A percentile compares a stretch with the other conserved stretches of the same genome.
phyloP scores from a whole-genome alignment of 176 grass and related monocot species.

The Canna indica region DNA sequence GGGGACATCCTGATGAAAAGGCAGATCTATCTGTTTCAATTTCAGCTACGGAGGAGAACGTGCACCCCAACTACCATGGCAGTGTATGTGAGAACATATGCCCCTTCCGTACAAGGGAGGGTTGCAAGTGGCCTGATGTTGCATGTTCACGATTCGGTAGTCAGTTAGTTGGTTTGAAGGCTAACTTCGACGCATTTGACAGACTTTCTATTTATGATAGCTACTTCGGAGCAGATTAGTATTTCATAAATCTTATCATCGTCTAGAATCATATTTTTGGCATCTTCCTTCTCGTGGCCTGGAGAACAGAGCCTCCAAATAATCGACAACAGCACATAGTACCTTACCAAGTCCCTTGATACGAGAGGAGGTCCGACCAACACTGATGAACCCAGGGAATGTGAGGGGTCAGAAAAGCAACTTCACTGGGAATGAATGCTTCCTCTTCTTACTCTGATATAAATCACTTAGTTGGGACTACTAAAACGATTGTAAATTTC shows the following conservation, averaged over 20 bases:
- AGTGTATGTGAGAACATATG: conserved; percentile 63
- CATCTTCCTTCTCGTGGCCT: neutral
- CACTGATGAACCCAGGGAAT: neutral
- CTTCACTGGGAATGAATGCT: neutral
- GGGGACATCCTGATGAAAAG: conserved; percentile 34
- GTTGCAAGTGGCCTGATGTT: conserved; percentile 83
- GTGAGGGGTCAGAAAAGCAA: neutral
- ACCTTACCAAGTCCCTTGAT: neutral
- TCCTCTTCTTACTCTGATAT: neutral
- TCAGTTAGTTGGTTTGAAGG: conserved; percentile 88
- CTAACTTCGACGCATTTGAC: conserved; percentile 94
- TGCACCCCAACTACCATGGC: conserved; percentile 35
- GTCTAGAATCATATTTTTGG: neutral
- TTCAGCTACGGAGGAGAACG: conserved; percentile 61
- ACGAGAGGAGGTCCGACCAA: neutral
- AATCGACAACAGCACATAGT: neutral
- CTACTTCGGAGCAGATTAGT: conserved; percentile 74
- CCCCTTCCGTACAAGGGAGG: conserved; percentile 64
- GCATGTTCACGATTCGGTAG: conserved; percentile 75
- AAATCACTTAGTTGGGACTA: neutral
- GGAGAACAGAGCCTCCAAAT: neutral
- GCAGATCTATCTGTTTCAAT: conserved; percentile 61
- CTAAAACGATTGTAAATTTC: conserved; percentile 1
- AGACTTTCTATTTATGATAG: conserved; percentile 62
- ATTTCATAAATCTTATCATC: neutral